phyloP scores from a whole-genome alignment of 768 basidiomycete genomes.

The Gymnopilus junonius region DNA sequence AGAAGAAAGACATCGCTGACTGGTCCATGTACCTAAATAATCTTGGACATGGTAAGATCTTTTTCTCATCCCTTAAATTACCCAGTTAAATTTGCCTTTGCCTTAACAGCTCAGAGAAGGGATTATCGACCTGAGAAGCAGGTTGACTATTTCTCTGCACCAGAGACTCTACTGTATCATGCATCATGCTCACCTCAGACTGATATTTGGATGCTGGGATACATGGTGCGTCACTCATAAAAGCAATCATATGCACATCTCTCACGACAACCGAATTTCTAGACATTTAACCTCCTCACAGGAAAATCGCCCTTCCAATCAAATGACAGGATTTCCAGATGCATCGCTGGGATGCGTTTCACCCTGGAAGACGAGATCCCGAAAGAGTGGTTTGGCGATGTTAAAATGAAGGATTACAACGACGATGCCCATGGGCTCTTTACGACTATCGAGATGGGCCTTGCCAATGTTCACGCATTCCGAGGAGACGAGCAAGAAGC shows the following conservation, averaged over 20 bases:
- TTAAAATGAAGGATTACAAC: constrained; percentile 6
- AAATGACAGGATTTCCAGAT: background rate
- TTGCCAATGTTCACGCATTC: constrained; percentile 1
- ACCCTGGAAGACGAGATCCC: constrained; percentile 3
- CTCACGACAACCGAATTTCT: background rate
- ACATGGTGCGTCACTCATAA: constrained; percentile 5
- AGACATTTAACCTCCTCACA: constrained; percentile 14
- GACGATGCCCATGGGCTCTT: background rate
- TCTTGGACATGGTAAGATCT: constrained; percentile 20
- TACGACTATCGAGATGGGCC: background rate
- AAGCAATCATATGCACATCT: background rate
- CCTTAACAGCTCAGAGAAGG: constrained; percentile 10
- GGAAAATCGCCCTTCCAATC: constrained; percentile 9
- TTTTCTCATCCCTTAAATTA: no score
- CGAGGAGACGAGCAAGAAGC: background rate
- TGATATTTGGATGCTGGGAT: constrained; percentile 23
- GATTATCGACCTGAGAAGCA: constrained; percentile 9
- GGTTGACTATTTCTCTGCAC: constrained; percentile 14
- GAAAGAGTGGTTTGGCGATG: background rate
- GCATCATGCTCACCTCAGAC: constrained; percentile 17
- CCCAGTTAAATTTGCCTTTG: background rate
- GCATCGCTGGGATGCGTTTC: constrained; percentile 1
- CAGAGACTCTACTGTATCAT: constrained; percentile 14
- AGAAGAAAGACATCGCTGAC: constrained; percentile 11
- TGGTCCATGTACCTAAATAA: constrained; percentile 14